Base-by-base conservation (phyloP, 805 yeast genomes). In the Lipomyces sp. region DNA sequence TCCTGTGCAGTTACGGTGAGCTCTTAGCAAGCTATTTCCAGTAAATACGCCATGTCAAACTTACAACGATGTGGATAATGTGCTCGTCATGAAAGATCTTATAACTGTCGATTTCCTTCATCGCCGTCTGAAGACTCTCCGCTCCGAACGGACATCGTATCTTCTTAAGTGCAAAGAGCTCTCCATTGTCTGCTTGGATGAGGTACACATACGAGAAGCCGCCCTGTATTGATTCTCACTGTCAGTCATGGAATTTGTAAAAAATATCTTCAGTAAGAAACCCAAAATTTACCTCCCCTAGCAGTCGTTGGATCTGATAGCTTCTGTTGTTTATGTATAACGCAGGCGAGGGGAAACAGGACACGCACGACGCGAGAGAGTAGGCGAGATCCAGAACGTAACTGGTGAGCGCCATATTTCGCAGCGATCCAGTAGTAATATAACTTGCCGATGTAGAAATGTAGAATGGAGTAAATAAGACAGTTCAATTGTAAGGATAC, bases 71-170 rank as follows among this genome's bases (percentile, higher is more conserved):
- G 46, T 78, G 76, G 39, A 87, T 79, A 18, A 90, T 79, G 58
- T 79, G 80, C 0, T 88, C 86, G 22, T 81, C 72, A 33, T 73
- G 71, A 66, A 90, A 89, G 44, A 82, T 79, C 61, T 79, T 81
- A 66, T 88, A 86, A 58, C 80, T 82, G 24, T 81, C 82, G 41
- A 89, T 80, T 65, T 90, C 98, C 37, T 77, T 75, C 79, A 86
- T 74, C 0, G 95, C 95, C 41, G 75, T 70, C 50, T 77, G 79
- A 47, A 88, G 81, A 60, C 83, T 83, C 62, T 82, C 86, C 41
- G 84, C 76, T 1, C 96, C 96, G 68, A 83, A 86, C 1, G 95
- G 89, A 67, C 96, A 89, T 53, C 90, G 73, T 47, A 88, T 86
- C 70, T 86, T 85, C 71, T 90, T 90, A 63, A 90, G 70, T 2